Evolutionary conservation across 2,329 filamentous ascomycete genomes (phyloP).

Genomic region (Coniochaeta hoffmannii): DNA sequence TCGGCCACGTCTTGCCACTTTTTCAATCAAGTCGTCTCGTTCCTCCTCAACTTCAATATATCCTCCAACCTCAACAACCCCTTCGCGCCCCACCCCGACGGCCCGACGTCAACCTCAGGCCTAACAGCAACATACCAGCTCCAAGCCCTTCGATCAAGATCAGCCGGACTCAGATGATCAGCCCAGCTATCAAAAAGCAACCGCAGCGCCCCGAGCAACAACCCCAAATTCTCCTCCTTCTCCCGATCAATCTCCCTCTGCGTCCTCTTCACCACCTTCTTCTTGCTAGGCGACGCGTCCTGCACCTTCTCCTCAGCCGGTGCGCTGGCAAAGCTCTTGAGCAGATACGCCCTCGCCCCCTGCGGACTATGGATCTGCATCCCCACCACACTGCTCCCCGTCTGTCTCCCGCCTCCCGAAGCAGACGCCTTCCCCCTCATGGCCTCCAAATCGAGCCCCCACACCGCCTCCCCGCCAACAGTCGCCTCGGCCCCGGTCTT

Average conservation of each 20-base stretch:
- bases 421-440: constrained; percentile 32
- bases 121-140: constrained; percentile 72
- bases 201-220: constrained; percentile 64
- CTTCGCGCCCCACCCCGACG: constrained; percentile 78
- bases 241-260: constrained; percentile 45
- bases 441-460: constrained; percentile 51
- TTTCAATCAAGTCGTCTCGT: constrained; percentile 5
- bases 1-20: background rate
- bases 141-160: constrained; percentile 73
- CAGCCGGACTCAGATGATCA: constrained; percentile 49
- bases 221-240: constrained; percentile 61
- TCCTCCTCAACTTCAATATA: constrained; percentile 55
- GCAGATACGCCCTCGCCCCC: constrained; percentile 51
- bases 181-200: constrained; percentile 70
- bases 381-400: constrained; percentile 31
- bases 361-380: constrained; percentile 72
- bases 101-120: constrained; percentile 67
- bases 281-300: constrained; percentile 6
- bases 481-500: constrained; percentile 30
- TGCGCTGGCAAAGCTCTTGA: constrained; percentile 50
- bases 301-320: constrained; percentile 19
- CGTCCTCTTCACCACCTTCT: constrained; percentile 37
- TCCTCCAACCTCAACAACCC: constrained; percentile 58
- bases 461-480: constrained; percentile 47
- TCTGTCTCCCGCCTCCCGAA: constrained; percentile 16